Evolutionary conservation across 2,329 filamentous ascomycete species (phyloP), one percentile per base, ranked within the genome.

Genomic region (Aspergillus japonicus): DNA sequence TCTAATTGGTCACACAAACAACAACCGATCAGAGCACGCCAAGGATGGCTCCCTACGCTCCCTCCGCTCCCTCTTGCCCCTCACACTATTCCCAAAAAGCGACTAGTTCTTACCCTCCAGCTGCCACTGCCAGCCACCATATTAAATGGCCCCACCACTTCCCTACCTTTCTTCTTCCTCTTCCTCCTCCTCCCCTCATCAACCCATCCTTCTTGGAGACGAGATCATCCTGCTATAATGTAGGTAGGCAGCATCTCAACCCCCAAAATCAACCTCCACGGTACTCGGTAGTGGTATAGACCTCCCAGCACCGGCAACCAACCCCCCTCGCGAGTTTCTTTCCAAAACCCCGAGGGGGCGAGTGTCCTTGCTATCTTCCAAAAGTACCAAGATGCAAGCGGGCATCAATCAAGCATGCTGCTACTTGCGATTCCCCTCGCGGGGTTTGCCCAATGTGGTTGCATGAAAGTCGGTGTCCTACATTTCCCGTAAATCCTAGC

Each of bases 311-410:
- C 58, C 57, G 63, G 62, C 62, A 62, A 59, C 50, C 53, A 26
- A 1, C 33, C 55, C 53, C 26, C 26, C 39, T 44, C 14, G 6
- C 3, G 39, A 19, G 14, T 44, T 16, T 44, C 2, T n/a, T 44
- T 19, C 54, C 50, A 48, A 31, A 60, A 53, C 35, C 26, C 44
- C 42, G 14, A 24, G 29, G 54, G 57, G 44, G 53, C 49, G 59
- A 59, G 59, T 56, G 59, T 64, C 63, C 62, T 47, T 56, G 63
- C 62, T 65, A 62, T 64, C 29, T 64, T 56, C 62, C 62, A 47
- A 61, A 35, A 44, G 39, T 65, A 65, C 63, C 63, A 33, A 65
- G 54, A 65, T 44, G 31, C 31, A 57, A 56, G n/a, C 21, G 54
- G 54, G 51, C 47, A 16, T 50, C 54, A 52, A 55, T 44, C 47